Evolutionary conservation across 805 yeast species (phyloP).

Genomic region (Yamadazyma insecticola): DNA sequence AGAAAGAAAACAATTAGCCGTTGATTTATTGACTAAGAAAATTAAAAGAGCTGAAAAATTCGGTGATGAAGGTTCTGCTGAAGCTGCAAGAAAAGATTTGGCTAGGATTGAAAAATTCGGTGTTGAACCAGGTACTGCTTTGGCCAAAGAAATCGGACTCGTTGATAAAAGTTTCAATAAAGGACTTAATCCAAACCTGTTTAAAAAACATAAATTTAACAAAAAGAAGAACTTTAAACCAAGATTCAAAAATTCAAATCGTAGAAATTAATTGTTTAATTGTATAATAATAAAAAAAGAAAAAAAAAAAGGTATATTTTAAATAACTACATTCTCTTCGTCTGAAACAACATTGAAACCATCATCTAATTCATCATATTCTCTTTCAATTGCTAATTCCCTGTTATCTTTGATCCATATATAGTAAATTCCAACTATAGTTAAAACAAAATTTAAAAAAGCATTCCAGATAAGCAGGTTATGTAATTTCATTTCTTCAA

Average conservation of each 20-base stretch:
- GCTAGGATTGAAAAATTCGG: slow-evolving; percentile 83
- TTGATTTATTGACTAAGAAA: slow-evolving; percentile 63
- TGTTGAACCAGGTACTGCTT: slow-evolving; percentile 57
- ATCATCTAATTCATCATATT: slow-evolving; percentile 7
- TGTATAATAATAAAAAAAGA: not conserved
- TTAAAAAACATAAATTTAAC: slow-evolving; percentile 6
- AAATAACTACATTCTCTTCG: slow-evolving; percentile 1
- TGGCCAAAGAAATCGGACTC: slow-evolving; percentile 65
- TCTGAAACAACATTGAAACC: too few species aligned
- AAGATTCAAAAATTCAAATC: not conserved
- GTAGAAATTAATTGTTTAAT: slow-evolving; percentile 4
- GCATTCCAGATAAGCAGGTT: slow-evolving; percentile 13
- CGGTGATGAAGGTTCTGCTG: slow-evolving; percentile 57
- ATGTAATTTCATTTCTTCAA: not conserved
- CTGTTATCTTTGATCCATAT: slow-evolving; percentile 28
- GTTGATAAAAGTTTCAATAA: slow-evolving; percentile 32
- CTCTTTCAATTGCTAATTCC: slow-evolving; percentile 22
- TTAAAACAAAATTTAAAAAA: slow-evolving; percentile 8
- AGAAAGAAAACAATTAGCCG: slow-evolving; percentile 63
- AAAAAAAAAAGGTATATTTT: slow-evolving; percentile 1
- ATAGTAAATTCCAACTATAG: slow-evolving; percentile 15
- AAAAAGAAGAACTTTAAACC: slow-evolving; percentile 2
- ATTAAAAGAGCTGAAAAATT: slow-evolving; percentile 74
- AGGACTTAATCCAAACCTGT: slow-evolving; percentile 11
- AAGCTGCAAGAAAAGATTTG: slow-evolving; percentile 56